phyloP scores from a whole-genome alignment of 306 rosid species.

The Vigna hirtella region DNA sequence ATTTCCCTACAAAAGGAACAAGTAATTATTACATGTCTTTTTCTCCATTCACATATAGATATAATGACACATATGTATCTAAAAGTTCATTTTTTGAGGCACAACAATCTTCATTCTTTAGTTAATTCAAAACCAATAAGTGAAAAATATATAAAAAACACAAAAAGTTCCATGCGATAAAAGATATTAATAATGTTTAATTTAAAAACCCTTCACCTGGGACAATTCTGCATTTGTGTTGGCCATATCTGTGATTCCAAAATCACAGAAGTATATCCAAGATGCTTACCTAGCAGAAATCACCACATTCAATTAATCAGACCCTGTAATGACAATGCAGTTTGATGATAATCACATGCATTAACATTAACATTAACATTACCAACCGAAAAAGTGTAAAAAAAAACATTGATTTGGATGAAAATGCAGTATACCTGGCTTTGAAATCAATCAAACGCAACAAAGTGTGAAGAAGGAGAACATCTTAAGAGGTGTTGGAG shows the following conservation, averaged over 20 bases:
- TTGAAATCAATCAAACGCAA: background rate
- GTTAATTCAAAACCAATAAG: background rate
- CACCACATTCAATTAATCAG: slow-evolving; percentile 47
- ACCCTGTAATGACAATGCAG: slow-evolving; percentile 48
- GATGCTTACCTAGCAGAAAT: slow-evolving; percentile 43
- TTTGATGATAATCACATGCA: slow-evolving; percentile 21
- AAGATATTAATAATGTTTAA: background rate
- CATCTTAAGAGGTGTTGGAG: slow-evolving; percentile 13
- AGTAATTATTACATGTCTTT: slow-evolving; percentile 25
- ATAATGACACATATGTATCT: background rate
- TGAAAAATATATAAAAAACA: background rate
- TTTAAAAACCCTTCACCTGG: slow-evolving; percentile 55
- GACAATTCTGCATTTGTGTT: slow-evolving; percentile 63
- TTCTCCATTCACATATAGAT: background rate
- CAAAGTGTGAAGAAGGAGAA: background rate
- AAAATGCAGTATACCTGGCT: slow-evolving; percentile 38
- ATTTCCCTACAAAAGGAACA: slow-evolving; percentile 64
- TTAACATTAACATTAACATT: background rate
- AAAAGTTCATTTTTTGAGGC: slow-evolving; percentile 8
- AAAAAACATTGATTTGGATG: background rate
- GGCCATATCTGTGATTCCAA: slow-evolving; percentile 73
- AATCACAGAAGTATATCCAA: slow-evolving; percentile 61
- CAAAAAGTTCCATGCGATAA: background rate
- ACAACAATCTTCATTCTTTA: slow-evolving; percentile 23
- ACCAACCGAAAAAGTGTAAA: background rate